A percentile compares a stretch with the other conserved stretches of the same genome.
These are phyloP conservation scores for Polyporus arcularius DNA, from an alignment of 768 basidiomycete genomes.

Conservation along the genomic window DNA sequence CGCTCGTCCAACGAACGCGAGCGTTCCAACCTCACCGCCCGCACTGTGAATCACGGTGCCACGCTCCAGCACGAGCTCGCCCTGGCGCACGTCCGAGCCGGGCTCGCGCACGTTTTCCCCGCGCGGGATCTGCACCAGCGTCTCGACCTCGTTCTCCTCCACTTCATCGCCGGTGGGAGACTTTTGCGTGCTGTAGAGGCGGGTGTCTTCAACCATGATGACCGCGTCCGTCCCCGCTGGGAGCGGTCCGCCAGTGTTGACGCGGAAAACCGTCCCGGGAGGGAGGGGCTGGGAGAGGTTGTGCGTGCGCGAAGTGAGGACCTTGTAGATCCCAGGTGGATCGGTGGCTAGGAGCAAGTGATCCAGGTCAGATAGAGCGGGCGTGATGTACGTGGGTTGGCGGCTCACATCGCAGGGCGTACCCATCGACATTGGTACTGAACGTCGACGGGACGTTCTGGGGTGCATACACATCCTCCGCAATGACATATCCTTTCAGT, in stretches of 20 bases:
- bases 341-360: constrained; percentile 51
- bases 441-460: constrained; percentile 60
- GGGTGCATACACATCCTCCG: constrained; percentile 70
- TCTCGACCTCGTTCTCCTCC: constrained; percentile 75
- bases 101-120: constrained; percentile 75
- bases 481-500: constrained; percentile 71
- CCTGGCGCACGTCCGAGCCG: constrained; percentile 72
- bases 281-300: constrained; percentile 43
- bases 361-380: neutral
- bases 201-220: constrained; percentile 94
- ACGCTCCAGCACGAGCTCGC: constrained; percentile 64
- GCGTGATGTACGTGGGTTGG: neutral
- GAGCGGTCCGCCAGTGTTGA: constrained; percentile 86
- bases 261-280: constrained; percentile 56
- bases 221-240: constrained; percentile 76
- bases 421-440: constrained; percentile 89
- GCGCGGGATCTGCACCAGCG: constrained; percentile 56
- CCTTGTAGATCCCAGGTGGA: constrained; percentile 63
- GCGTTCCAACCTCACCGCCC: constrained; percentile 84
- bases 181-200: constrained; percentile 56
- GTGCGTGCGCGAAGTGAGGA: constrained; percentile 57
- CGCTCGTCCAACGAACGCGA: constrained; percentile 75
- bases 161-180: constrained; percentile 40
- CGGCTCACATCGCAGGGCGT: constrained; percentile 72
- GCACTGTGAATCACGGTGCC: constrained; percentile 61